A percentile compares a stretch with the other conserved stretches of the same genome.
phyloP scores from a whole-genome alignment of 768 basidiomycete genomes.

The Exidia glandulosa region DNA sequence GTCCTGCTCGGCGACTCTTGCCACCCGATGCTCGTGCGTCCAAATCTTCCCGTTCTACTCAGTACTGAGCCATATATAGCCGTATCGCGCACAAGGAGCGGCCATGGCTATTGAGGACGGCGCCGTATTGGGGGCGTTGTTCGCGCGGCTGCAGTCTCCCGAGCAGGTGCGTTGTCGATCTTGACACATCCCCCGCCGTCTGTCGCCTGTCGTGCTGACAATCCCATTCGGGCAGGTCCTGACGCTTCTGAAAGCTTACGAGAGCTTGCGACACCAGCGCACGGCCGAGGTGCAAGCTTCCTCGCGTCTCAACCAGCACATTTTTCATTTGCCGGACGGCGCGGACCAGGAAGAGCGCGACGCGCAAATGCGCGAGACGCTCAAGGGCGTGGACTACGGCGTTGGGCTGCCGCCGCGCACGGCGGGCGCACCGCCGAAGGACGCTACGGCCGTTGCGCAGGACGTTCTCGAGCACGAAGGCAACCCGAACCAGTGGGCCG shows the following conservation, averaged over 20 bases:
- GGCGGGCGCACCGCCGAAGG: constrained; percentile 14
- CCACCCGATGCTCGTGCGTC: constrained; percentile 37
- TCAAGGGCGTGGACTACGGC: constrained; percentile 17
- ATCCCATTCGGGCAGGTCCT: constrained; percentile 38
- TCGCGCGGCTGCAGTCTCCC: constrained; percentile 33
- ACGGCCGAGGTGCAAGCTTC: constrained; percentile 37
- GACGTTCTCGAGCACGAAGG: constrained; percentile 14
- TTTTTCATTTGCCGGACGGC: constrained; percentile 48
- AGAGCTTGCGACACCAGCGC: constrained; percentile 39
- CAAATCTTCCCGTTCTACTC: not conserved
- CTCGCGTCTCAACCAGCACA: constrained; percentile 38
- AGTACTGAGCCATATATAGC: constrained; percentile 11
- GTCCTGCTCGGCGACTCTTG: constrained; percentile 44
- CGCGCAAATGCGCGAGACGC: constrained; percentile 36
- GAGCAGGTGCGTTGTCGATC: no score
- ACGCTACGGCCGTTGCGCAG: not conserved
- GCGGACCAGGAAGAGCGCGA: constrained; percentile 42
- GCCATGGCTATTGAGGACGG: constrained; percentile 41
- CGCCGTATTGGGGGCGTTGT: constrained; percentile 36
- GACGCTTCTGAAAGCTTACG: constrained; percentile 39
- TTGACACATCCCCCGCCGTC: no score
- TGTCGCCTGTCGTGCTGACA: no score
- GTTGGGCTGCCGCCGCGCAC: not conserved
- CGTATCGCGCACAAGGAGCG: constrained; percentile 44
- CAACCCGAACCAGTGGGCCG: constrained; percentile 49